phyloP scores from a whole-genome alignment of 495 filamentous ascomycete species.

The Podospora pseudoanserina region DNA sequence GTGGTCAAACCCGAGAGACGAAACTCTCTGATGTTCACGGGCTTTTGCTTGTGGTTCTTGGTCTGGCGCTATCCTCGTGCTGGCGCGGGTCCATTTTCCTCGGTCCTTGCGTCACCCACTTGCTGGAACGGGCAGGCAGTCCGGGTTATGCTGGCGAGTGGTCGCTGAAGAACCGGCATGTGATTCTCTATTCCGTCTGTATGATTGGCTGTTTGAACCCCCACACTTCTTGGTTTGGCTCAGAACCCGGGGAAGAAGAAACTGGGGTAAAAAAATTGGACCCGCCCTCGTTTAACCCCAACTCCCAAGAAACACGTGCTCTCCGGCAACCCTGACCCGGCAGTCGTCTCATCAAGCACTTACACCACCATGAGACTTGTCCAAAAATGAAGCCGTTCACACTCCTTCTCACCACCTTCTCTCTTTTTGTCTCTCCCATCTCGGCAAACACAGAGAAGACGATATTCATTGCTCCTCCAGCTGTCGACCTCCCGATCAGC shows the following conservation, averaged over 20 bases:
- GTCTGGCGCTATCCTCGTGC: neutral
- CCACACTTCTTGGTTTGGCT: conserved; percentile 10
- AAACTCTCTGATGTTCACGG: conserved; percentile 1
- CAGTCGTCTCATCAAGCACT: neutral
- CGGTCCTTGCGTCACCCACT: conserved; percentile 38
- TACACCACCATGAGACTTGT: neutral
- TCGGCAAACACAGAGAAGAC: conserved; percentile 82
- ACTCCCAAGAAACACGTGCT: neutral
- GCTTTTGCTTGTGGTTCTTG: neutral
- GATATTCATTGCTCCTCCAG: conserved; percentile 74
- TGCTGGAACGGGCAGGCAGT: conserved; percentile 25
- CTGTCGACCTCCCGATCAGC: conserved; percentile 48
- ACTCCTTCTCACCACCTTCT: conserved; percentile 3
- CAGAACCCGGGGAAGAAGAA: conserved; percentile 18
- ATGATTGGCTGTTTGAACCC: conserved; percentile 5
- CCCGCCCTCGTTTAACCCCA: neutral
- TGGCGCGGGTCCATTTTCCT: conserved; percentile 19
- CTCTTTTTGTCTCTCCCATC: conserved; percentile 10
- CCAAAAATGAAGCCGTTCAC: neutral
- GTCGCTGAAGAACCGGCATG: conserved; percentile 21
- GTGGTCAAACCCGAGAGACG: neutral
- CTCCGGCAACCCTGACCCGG: neutral
- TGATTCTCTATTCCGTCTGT: conserved; percentile 21
- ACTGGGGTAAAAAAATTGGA: conserved; percentile 7
- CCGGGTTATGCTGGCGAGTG: neutral